Percentiles rank a stretch among this genome's conserved stretches.
These are phyloP conservation scores for Tuctoria greenei DNA, from an alignment of 176 grass and related monocot species.

Conservation along the genomic window DNA sequence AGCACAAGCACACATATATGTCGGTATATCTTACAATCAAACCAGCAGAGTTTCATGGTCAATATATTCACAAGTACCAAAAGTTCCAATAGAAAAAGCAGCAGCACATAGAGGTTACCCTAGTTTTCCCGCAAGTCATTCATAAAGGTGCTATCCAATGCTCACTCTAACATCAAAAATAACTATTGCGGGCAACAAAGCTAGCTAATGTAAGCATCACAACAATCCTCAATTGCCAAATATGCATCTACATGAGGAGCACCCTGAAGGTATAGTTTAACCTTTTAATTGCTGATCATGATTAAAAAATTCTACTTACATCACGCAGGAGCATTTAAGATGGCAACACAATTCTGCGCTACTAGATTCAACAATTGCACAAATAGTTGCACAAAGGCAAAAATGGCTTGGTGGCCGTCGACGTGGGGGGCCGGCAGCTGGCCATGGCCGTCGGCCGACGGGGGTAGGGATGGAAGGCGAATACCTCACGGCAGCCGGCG, in stretches of 20 bases:
- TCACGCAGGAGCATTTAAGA: not conserved
- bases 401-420: too few relatives aligned
- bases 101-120: not conserved
- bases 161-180: not conserved
- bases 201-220: not conserved
- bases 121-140: not conserved
- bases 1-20: conserved; percentile 13
- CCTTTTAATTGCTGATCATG: not conserved
- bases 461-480: too few relatives aligned
- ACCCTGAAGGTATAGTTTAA: not conserved
- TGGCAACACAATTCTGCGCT: not conserved
- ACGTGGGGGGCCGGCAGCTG: too few relatives aligned
- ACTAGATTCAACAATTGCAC: too few relatives aligned
- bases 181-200: not conserved
- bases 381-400: too few relatives aligned
- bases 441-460: too few relatives aligned
- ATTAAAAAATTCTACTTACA: not conserved
- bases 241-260: not conserved
- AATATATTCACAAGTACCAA: not conserved
- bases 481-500: too few relatives aligned
- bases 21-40: too few relatives aligned
- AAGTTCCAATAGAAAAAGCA: not conserved
- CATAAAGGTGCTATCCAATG: conserved; percentile 1
- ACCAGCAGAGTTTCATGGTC: not conserved
- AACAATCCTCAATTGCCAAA: not conserved